Evolutionary conservation across 2,329 filamentous ascomycete genomes (phyloP).

Genomic region (Lizonia empirigonia): DNA sequence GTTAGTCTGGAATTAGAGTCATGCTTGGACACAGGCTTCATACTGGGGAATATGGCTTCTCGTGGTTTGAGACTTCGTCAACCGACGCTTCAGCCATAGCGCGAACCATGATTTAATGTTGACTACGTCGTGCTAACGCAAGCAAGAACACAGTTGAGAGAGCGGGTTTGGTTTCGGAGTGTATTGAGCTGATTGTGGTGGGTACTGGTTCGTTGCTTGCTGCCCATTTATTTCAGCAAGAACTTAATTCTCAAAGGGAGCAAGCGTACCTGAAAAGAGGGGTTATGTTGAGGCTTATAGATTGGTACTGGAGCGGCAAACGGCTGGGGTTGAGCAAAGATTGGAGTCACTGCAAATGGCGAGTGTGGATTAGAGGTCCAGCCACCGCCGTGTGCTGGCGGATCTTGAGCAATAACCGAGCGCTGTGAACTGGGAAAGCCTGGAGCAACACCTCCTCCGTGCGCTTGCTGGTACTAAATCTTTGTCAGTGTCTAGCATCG

Average conservation of each 20-base stretch:
- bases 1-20: not conserved
- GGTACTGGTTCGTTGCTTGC: constrained; percentile 14
- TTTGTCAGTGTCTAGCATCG: not conserved
- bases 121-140: constrained; percentile 11
- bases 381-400: constrained; percentile 22
- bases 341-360: constrained; percentile 10
- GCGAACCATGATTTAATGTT: constrained; percentile 6
- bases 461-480: not conserved
- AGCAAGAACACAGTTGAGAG: constrained; percentile 23
- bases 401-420: not conserved
- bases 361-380: constrained; percentile 24
- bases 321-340: constrained; percentile 15
- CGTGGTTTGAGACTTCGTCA: constrained; percentile 15
- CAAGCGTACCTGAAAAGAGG: constrained; percentile 21
- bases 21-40: not conserved
- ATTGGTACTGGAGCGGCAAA: constrained; percentile 14
- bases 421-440: not conserved
- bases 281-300: constrained; percentile 11
- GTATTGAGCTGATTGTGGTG: constrained; percentile 15
- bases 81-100: constrained; percentile 20
- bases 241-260: too few relatives aligned
- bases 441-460: constrained; percentile 4
- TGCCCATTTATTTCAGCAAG: constrained; percentile 3
- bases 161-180: constrained; percentile 22
- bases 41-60: not conserved